Base-by-base conservation (phyloP, 139 green algal species). In the Parachlorella kessleri region DNA sequence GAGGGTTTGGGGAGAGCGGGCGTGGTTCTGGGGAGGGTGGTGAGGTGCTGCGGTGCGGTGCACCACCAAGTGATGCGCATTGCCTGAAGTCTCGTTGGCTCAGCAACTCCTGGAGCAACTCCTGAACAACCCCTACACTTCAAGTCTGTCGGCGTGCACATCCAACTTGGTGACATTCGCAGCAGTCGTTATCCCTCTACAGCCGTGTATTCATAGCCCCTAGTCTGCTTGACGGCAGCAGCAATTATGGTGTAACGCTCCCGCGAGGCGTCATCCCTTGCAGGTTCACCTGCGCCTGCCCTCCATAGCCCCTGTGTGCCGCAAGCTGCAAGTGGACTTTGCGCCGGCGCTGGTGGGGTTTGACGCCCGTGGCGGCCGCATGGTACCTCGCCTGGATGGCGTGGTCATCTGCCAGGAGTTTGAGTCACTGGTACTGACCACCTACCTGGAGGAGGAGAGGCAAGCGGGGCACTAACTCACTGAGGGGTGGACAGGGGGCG, bases 381-480 rank as follows among this genome's bases (percentile, higher is more conserved):
- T 81, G 35, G 82, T 97, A 66, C 93, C 94, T 0, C 72, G 77
- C 24, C 80, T 96, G 21, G 85, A 94, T 6, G 94, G 94, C 1
- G 88, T 98, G 32, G 94, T 97, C 23, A 83, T 97, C 53, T 96
- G 92, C 72, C 54, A 86, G 65, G 91, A 96, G 79, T 40, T 87
- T 71, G 83, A 85, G 55, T 40, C 79, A 53, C 32, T 66, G 28
- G 87, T 97, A n/a, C 23, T 87, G 76, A 72, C 77, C 8, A 68
- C 78, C 1, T 87, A 88, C 59, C 6, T 80, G 18, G 66, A 90
- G 66, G 80, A 81, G 2, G 82, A 94, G 70, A 54, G 33, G 81
- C 86, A n/a, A 28, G 55, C 6, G 63, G 35, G n/a, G n/a, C n/a
- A n/a, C n/a, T n/a, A n/a, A n/a, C n/a, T 75, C 3, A 6, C 40